Percentiles rank a stretch among this genome's conserved stretches.
Evolutionary conservation across 148 eudicot genomes (phyloP).

Genomic region (Polygonum aviculare): DNA sequence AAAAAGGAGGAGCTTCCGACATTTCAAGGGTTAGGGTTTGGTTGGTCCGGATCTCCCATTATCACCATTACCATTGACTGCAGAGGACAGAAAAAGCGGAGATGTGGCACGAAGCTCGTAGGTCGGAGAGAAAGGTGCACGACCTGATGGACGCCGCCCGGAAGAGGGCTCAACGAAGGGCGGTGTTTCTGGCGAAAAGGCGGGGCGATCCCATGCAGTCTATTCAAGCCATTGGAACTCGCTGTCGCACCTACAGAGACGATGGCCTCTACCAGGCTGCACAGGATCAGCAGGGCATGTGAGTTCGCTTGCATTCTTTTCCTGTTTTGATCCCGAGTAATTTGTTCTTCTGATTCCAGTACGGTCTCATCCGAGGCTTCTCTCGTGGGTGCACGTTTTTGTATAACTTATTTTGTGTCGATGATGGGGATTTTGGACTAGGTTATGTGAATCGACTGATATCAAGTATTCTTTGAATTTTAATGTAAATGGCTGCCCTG

Average conservation of each 20-base stretch:
- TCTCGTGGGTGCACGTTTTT: background rate
- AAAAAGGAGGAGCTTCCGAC: background rate
- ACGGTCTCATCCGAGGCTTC: background rate
- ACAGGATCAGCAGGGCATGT: conserved; percentile 91
- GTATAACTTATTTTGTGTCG: background rate
- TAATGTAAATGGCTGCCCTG: background rate
- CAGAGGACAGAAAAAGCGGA: conserved; percentile 12
- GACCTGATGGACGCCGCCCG: conserved; percentile 98
- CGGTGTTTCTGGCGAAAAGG: conserved; percentile 74
- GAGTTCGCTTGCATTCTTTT: background rate
- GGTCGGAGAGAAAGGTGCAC: conserved; percentile 97
- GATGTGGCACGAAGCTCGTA: conserved; percentile 99
- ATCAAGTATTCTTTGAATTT: background rate
- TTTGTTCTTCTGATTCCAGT: background rate
- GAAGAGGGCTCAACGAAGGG: conserved; percentile 86
- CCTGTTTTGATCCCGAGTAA: background rate
- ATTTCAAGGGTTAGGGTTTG: conserved; percentile 27
- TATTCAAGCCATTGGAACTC: conserved; percentile 30
- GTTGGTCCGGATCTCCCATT: background rate
- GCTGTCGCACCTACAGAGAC: conserved; percentile 38
- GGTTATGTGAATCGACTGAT: background rate
- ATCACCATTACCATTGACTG: conserved; percentile 5
- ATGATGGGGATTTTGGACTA: background rate
- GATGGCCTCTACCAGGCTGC: conserved; percentile 52
- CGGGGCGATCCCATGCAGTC: conserved; percentile 93